A percentile compares a stretch with the other conserved stretches of the same genome.
Conservation (phyloP, 768 basidiomycete species). For the Pisolithus microcarpus region DNA sequence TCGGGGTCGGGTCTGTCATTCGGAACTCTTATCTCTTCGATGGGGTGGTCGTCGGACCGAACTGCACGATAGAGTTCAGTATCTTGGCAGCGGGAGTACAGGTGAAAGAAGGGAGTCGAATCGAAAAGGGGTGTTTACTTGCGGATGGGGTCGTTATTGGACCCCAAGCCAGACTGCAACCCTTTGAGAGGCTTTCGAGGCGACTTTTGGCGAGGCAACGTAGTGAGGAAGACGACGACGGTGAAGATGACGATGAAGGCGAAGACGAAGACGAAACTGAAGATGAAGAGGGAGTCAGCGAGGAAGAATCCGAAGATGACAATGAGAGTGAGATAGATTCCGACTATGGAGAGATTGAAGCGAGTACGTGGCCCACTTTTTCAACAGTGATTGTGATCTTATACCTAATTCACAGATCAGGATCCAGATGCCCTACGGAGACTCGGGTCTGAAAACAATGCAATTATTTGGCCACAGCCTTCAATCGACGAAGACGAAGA, state of each 20-base stretch:
- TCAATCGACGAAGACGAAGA: constrained; percentile 55
- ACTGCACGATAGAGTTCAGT: constrained; percentile 65
- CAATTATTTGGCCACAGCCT: constrained; percentile 74
- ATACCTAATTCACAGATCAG: constrained; percentile 36
- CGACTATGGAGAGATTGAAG: constrained; percentile 62
- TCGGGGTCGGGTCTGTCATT: constrained; percentile 67
- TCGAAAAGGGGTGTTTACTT: constrained; percentile 76
- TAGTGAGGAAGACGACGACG: constrained; percentile 27
- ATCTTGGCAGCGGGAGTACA: constrained; percentile 76
- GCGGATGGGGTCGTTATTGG: constrained; percentile 79
- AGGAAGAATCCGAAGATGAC: constrained; percentile 26
- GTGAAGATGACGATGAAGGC: constrained; percentile 25
- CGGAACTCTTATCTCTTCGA: constrained; percentile 80
- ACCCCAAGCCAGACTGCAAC: constrained; percentile 53
- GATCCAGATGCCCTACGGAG: constrained; percentile 33
- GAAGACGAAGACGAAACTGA: constrained; percentile 23
- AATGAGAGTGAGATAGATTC: constrained; percentile 39
- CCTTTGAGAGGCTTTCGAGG: constrained; percentile 71
- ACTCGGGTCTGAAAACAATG: constrained; percentile 69
- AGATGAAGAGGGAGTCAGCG: constrained; percentile 31
- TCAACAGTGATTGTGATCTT: background rate
- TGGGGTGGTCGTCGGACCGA: constrained; percentile 60
- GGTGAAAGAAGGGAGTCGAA: constrained; percentile 55
- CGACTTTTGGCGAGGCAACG: constrained; percentile 29
- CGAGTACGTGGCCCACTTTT: constrained; percentile 38